Conservation (phyloP, 352 stramenopile genomes). For the Globisporangium nagaii region DNA sequence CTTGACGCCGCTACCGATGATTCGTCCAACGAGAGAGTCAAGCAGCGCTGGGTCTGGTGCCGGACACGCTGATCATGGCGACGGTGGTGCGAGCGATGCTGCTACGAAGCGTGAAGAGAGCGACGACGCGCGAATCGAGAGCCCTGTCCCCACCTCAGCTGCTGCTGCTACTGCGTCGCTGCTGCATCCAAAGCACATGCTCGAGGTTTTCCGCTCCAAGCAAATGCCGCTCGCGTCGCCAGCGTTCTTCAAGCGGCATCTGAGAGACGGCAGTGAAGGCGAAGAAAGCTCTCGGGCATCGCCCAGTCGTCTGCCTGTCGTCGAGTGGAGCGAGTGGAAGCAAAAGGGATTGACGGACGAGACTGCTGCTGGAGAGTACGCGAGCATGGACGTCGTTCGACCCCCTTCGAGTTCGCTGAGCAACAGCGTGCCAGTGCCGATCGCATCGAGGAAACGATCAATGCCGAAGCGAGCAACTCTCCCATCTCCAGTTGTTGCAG, state of each 20-base stretch:
- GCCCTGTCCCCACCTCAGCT: neutral
- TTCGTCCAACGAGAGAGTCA: constrained; percentile 1
- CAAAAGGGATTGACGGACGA: constrained; percentile 12
- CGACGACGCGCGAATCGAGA: neutral
- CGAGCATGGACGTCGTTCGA: neutral
- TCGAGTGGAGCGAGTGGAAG: constrained; percentile 39
- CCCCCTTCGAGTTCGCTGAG: neutral
- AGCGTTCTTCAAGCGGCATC: constrained; percentile 44
- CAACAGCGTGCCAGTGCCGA: neutral
- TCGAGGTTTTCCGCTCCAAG: constrained; percentile 61
- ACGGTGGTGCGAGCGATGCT: neutral
- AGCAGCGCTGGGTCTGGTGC: neutral
- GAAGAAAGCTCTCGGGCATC: neutral
- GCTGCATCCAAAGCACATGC: constrained; percentile 56
- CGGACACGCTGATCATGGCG: neutral
- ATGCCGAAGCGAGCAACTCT: neutral
- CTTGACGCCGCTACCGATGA: constrained; percentile 1
- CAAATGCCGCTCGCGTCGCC: constrained; percentile 59
- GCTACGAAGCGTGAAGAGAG: neutral
- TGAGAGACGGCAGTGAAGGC: constrained; percentile 20
- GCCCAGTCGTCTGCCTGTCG: constrained; percentile 24
- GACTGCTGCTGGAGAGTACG: constrained; percentile 1
- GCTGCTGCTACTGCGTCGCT: constrained; percentile 17
- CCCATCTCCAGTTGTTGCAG: neutral
- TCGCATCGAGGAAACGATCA: neutral